phyloP scores from a whole-genome alignment of 2,329 filamentous ascomycete genomes.

The Fusarium sterilihyphosum region DNA sequence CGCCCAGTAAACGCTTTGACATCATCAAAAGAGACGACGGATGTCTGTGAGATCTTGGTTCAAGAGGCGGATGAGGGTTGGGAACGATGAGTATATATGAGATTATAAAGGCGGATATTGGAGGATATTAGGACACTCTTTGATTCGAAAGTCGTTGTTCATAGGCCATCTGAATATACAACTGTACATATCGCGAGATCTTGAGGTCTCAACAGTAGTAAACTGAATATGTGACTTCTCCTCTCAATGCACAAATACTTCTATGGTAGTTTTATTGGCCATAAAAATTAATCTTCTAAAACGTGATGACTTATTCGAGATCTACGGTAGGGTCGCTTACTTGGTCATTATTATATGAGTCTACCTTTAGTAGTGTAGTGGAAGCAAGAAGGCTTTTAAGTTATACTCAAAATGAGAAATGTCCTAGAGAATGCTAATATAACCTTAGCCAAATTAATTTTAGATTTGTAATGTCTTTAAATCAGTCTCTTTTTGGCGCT shows the following conservation, averaged over 20 bases:
- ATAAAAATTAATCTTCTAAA: background rate
- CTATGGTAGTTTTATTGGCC: background rate
- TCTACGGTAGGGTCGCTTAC: background rate
- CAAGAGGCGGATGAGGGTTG: background rate
- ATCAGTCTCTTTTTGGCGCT: background rate
- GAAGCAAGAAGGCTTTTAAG: background rate
- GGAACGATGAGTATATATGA: background rate
- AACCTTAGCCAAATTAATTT: background rate
- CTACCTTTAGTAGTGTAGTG: background rate
- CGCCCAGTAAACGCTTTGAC: constrained; percentile 37
- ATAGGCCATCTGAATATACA: constrained; percentile 10
- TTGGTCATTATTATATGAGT: background rate
- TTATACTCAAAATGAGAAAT: background rate
- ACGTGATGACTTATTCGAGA: background rate
- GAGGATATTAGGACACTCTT: background rate
- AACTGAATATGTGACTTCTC: background rate
- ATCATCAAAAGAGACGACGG: background rate
- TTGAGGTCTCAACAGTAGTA: background rate
- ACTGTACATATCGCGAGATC: constrained; percentile 11
- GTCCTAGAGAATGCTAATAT: rapidly evolving
- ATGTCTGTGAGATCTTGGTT: background rate
- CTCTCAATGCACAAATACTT: rapidly evolving
- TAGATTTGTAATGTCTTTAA: background rate
- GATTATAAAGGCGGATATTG: background rate
- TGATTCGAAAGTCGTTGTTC: background rate